Base-by-base conservation (phyloP, 345 rosid species). In the Linum tenue region DNA sequence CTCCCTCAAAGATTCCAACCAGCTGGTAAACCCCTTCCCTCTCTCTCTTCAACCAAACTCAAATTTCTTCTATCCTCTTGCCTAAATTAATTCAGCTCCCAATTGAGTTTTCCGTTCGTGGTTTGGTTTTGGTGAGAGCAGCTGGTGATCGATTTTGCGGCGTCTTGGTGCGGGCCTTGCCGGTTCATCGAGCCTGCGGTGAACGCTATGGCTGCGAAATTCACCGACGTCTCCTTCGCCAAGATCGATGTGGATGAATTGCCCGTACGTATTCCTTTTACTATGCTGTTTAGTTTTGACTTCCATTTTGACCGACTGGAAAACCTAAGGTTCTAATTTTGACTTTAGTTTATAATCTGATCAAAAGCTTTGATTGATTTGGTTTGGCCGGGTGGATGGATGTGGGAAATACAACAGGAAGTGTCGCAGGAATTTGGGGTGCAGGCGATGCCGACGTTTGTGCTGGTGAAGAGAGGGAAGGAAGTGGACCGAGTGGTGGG, bases 111-210 rank as follows among this genome's bases (percentile, higher is more conserved):
- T 7, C 61, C n/a, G n/a, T n/a, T n/a, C n/a, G n/a, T 61, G 38
- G 8, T 10, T 3, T 39, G 62, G 9, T 5, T 62, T 60, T 56
- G 40, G 48, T 12, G 74, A 64, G 60, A 5, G n/a, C 65, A 88
- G 89, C 62, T 84, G 87, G 88, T 86, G 75, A 75, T 86, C 37
- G 94, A 92, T 70, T 92, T 90, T 72, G 74, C 94, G 31, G 97
- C 97, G 5, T 40, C 86, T 0, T 90, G 97, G 98, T 92, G 98
- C 61, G 91, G 94, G 38, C 98, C 96, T 4, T 92, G 97, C 79
- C 81, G 66, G 72, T 43, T 79, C 37, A 85, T 92, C 66, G 92
- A 82, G 76, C 96, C 97, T 14, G 82, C 62, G 31, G 43, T 86
- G 14, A 61, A 62, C 4, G 77, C 39, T 59, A 64, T 87, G 85